Conservation (phyloP, 345 rosid species). For the Mallotus nudiflorus region DNA sequence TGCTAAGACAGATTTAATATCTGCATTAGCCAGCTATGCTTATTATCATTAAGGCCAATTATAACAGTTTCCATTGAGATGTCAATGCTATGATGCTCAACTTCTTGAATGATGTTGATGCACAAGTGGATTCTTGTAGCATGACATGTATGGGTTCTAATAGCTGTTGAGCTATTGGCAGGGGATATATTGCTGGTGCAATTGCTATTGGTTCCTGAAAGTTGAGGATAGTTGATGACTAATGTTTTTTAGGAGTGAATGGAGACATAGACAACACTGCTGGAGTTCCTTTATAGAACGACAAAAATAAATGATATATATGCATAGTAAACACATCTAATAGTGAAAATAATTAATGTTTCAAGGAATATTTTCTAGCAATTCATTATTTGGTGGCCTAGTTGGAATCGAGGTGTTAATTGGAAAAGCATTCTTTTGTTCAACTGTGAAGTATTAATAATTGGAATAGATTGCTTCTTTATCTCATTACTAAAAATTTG, state of each 20-base stretch:
- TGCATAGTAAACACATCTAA: no score
- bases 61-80: constrained; percentile 70
- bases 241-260: constrained; percentile 73
- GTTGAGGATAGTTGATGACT: constrained; percentile 86
- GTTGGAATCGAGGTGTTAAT: no score
- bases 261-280: constrained; percentile 83
- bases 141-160: constrained; percentile 59
- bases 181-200: constrained; percentile 26
- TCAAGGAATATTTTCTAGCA: no score
- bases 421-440: no score
- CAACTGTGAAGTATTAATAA: no score
- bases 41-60: constrained; percentile 51
- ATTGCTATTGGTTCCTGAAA: constrained; percentile 76
- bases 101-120: constrained; percentile 73
- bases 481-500: no score
- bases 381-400: no score
- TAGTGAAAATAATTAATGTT: no score
- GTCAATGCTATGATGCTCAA: constrained; percentile 81
- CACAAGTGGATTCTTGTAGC: constrained; percentile 65
- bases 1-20: constrained; percentile 62
- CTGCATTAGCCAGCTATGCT: constrained; percentile 67
- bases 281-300: constrained; percentile 84
- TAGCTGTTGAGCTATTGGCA: constrained; percentile 34
- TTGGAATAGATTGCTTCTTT: no score
- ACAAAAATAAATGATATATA: no score